Evolutionary conservation across 2,329 filamentous ascomycete genomes (phyloP), one percentile per base, ranked within the genome.

Genomic region (Cytospora mali): DNA sequence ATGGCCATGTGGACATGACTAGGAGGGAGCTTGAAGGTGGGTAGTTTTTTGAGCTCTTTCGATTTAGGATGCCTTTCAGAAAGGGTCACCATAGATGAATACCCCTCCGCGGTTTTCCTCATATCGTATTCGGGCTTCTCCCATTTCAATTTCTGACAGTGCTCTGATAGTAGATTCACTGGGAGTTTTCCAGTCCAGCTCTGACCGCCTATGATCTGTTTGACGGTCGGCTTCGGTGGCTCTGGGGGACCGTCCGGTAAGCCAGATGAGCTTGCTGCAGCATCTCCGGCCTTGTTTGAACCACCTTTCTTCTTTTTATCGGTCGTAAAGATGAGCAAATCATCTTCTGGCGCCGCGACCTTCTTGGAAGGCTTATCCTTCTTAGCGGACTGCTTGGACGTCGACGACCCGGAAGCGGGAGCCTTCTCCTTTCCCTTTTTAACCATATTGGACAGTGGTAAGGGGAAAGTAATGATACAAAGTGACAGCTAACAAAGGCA

Each of bases 101-200:
- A 92, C 27, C 91, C 92, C 58, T 90, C 89, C 14, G 84, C 80
- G 28, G 85, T 86, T 81, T 90, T 92, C 67, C 81, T 84, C 79
- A 92, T 92, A 67, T 89, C 90, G 75, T 97, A 99, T 67, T 96
- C 93, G 2, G 94, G 94, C 73, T 89, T 94, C 68, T 92, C 91
- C 95, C 95, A 99, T 73, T 92, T 92, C 75, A 96, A 91, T 75
- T 94, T 96, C 77, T 97, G 93, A 71, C 93, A 97, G 77, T 96
- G 91, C 80, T 98, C 95, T 39, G 91, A 92, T 67, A 98, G 85
- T 70, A 98, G 83, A 73, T 96, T 97, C 67, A 97, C 91, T 1
- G 95, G 95, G 33, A 99, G 80, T 75, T 99, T 99, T 48, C 95
- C 95, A 0, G 95, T 99, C 95, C 95, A 99, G 69, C 93, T 97